Conservation (phyloP, 2,329 filamentous ascomycete genomes). For the Colletotrichum sp. region DNA sequence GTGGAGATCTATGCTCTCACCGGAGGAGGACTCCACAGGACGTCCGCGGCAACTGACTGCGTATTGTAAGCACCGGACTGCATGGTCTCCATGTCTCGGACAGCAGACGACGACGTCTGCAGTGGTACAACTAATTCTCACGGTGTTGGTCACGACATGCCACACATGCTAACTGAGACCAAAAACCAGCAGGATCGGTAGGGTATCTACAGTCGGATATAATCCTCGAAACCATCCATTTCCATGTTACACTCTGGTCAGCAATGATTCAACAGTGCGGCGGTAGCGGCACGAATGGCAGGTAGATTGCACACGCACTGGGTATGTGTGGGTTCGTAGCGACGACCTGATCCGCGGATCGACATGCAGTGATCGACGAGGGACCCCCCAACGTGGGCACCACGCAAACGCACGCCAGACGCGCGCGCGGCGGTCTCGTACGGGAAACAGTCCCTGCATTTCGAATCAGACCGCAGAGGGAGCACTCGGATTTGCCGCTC, state of each 20-base stretch:
- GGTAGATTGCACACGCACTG: background rate
- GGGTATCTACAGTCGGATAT: background rate
- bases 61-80: background rate
- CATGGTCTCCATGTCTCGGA: background rate
- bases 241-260: background rate
- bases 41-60: background rate
- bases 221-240: background rate
- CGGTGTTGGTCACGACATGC: background rate
- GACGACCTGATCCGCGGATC: conserved; percentile 5
- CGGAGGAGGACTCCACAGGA: background rate
- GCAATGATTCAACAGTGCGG: background rate
- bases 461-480: background rate
- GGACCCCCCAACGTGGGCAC: background rate
- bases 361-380: conserved; percentile 12
- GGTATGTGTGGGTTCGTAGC: background rate
- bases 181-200: background rate
- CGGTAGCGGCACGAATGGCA: background rate
- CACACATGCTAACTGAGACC: background rate
- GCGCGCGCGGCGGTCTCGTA: background rate
- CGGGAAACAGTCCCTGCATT: background rate
- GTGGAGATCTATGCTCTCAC: background rate
- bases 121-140: background rate
- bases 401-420: background rate
- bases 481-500: background rate
- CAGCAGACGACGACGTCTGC: background rate